Evolutionary conservation across 2,329 filamentous ascomycete species (phyloP).

Genomic region (Elsinoe fawcettii): DNA sequence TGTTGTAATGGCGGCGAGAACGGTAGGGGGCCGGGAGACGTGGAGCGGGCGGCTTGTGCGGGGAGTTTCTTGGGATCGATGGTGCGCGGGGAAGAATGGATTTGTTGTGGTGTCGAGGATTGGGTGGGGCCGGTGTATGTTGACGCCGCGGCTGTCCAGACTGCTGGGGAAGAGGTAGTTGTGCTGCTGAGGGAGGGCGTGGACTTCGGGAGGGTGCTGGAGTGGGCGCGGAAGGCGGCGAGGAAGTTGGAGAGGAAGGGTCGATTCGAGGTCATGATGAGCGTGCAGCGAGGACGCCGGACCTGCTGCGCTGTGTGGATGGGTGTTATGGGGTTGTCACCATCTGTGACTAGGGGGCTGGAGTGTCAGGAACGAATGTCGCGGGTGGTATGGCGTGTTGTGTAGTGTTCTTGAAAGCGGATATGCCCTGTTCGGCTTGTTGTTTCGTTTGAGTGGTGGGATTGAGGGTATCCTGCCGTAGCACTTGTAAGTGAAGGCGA

Average conservation of each 20-base stretch:
- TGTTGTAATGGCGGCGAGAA: conserved; percentile 30
- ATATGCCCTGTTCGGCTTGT: not conserved
- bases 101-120: conserved; percentile 18
- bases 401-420: not conserved
- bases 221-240: conserved; percentile 59
- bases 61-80: conserved; percentile 39
- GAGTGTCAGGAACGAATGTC: too few relatives aligned
- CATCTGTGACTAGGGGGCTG: not conserved
- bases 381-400: not conserved
- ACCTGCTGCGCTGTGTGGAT: conserved; percentile 7
- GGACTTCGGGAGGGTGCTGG: conserved; percentile 48
- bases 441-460: not conserved
- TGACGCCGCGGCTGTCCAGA: conserved; percentile 22
- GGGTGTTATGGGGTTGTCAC: conserved; percentile 3
- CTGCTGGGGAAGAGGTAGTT: conserved; percentile 34
- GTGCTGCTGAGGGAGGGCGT: conserved; percentile 37
- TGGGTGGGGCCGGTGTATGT: conserved; percentile 24
- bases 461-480: not conserved
- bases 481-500: not conserved
- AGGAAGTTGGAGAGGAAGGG: conserved; percentile 62
- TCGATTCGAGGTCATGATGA: conserved; percentile 55
- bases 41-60: conserved; percentile 21
- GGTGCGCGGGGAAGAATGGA: conserved; percentile 27
- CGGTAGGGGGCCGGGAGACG: conserved; percentile 33
- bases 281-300: not conserved